Evolutionary conservation across 1,284 basidiomycete species (phyloP), one percentile per base, ranked within the genome.

Genomic region (Rhodofomes roseus): DNA sequence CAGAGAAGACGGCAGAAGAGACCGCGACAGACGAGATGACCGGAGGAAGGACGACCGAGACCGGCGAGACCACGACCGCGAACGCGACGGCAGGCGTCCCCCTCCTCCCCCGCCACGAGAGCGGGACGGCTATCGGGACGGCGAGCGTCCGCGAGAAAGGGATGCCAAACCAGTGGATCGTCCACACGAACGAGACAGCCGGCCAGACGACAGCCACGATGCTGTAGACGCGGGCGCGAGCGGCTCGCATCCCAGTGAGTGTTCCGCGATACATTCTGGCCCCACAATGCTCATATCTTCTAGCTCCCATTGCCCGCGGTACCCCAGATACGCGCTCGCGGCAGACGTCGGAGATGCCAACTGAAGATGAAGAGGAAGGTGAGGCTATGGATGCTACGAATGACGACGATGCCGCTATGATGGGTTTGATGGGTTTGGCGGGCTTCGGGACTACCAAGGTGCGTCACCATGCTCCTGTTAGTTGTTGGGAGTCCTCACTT

Each of bases 401-500:
- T 57, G 87, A 84, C 29, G 88, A 90, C 59, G 92, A 93, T 37
- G 82, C 82, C 46, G 87, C 84, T 53, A 95, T 98, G 90, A 92
- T 90, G 79, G 84, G 89, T 29, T 86, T 89, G 83, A 95, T 98
- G 92, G 96, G 96, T 48, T 79, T 98, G 69, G 73, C 78, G 53
- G 93, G 93, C 1, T 98, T 98, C 71, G 93, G 90, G 7, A 83
- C 87, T 0, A 97, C 96, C 0, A 97, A 98, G 79, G 94, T 93
- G 65, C 16, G 55, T 23, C 25, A n/a, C 18, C 12, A 20, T 54
- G 36, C n/a, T 14, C 7, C 16, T 23, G 2, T 27, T 8, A 11
- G 25, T 29, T 29, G 4, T 27, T 27, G 37, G 41, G 1, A 23
- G 1, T 29, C 46, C 22, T 62, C 20, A 54, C 12, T 46, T 54